A percentile compares a stretch with the other conserved stretches of the same genome.
Evolutionary conservation across 495 filamentous ascomycete genomes (phyloP).

Genomic region (Bryoglossum gracile): DNA sequence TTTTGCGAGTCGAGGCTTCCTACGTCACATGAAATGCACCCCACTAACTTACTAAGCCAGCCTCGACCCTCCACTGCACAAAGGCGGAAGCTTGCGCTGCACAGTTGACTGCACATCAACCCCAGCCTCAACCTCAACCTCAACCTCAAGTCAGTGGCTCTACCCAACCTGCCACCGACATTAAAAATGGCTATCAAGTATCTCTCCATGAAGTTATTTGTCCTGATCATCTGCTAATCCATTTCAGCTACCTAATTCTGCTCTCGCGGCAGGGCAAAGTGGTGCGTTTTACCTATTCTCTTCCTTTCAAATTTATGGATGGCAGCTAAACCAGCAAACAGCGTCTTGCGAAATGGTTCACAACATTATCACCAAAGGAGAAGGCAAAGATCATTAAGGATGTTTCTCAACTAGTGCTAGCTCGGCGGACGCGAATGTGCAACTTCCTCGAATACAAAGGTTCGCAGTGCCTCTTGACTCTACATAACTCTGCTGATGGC

Average conservation of each 20-base stretch:
- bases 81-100: too few species aligned
- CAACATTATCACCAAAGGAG: slow-evolving; percentile 93
- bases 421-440: slow-evolving; percentile 94
- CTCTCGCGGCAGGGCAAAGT: slow-evolving; percentile 98
- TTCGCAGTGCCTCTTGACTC: slow-evolving; percentile 25
- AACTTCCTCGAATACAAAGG: slow-evolving; percentile 99
- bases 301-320: too few species aligned
- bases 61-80: too few species aligned
- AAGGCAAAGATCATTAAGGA: slow-evolving; percentile 99
- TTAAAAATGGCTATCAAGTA: slow-evolving; percentile 62
- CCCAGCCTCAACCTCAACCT: too few species aligned
- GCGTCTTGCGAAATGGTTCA: slow-evolving; percentile 99
- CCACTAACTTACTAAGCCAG: too few species aligned
- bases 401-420: slow-evolving; percentile 95
- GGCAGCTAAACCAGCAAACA: slow-evolving; percentile 40
- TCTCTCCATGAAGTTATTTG: slow-evolving; percentile 20
- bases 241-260: slow-evolving; percentile 83
- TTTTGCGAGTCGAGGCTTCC: too few species aligned
- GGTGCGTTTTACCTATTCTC: slow-evolving; percentile 48
- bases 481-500: background rate
- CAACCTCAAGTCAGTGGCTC: too few species aligned
- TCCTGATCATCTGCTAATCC: slow-evolving; percentile 29
- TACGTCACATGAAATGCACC: too few species aligned
- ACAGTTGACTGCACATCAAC: too few species aligned
- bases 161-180: too few species aligned